Base-by-base conservation (phyloP, 148 eudicot species). In the Persicaria tinctoria region DNA sequence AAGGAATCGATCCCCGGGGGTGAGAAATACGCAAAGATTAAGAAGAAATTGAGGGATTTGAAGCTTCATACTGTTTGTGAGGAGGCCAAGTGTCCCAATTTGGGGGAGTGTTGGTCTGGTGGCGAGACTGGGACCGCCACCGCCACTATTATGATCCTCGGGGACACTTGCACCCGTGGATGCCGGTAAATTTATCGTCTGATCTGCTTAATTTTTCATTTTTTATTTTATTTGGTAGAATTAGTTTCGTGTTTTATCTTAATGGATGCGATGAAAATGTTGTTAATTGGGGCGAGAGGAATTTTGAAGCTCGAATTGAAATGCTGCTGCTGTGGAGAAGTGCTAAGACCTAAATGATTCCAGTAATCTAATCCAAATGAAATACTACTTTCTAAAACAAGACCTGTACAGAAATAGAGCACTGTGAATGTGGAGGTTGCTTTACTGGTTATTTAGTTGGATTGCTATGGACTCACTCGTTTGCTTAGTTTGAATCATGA, bases 91-190 rank as follows among this genome's bases (percentile, higher is more conserved):
- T 94, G 97, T 73, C 98, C 98, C 20, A 94, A 91, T 90, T 82
- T 94, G 75, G 98, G 97, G 0, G 98, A 91, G 69, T 94, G 98
- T 70, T 94, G 98, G 98, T 91, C 97, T n/a, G 98, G 98, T 27
- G 98, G 98, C 14, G 97, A 94, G 50, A 94, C 97, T 0, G 98
- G 98, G 47, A 91, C 97, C 2, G 97, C 97, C 18, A 94, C 98
- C 0, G 97, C 97, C 20, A 94, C 98, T 6, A 94, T 94, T 69
- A 94, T 94, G 98, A 94, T 94, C 63, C 88, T 94, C 3, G 98
- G 97, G 3, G 97, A 94, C 82, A 94, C 98, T 76, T 94, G 98
- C 66, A 94, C 98, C 6, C 84, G 98, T n/a, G 98, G 98, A 46
- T 94, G 97, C 85, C 86, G 98, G 98, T 88, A 73, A 38, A 38